Conservation (phyloP, 805 yeast genomes). For the Yarrowia sp. region DNA sequence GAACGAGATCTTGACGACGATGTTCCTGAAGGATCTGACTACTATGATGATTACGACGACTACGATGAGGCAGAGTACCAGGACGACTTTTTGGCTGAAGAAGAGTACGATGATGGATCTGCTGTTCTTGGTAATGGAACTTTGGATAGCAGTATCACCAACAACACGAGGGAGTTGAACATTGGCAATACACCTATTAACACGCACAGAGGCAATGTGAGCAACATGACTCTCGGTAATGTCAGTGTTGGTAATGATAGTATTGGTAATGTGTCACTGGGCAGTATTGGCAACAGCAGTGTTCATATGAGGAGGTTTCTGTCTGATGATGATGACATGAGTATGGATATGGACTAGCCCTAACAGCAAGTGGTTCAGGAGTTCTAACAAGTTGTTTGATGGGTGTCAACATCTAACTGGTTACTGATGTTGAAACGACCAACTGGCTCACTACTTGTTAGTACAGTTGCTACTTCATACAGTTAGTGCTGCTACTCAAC, state of each 20-base stretch:
- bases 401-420: too few species aligned
- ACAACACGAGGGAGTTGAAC: background rate
- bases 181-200: conserved; percentile 2
- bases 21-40: conserved; percentile 31
- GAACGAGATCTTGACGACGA: conserved; percentile 33
- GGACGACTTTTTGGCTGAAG: conserved; percentile 23
- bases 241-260: conserved; percentile 21
- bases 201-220: background rate
- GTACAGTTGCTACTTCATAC: too few species aligned
- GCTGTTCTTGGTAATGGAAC: background rate
- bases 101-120: conserved; percentile 12
- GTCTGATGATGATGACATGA: conserved; percentile 9
- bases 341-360: conserved; percentile 1
- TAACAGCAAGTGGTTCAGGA: too few species aligned
- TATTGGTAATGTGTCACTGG: conserved; percentile 15
- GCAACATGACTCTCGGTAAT: conserved; percentile 18
- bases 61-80: conserved; percentile 21
- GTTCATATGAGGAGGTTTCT: conserved; percentile 3
- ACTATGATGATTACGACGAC: conserved; percentile 12
- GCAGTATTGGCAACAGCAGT: conserved; percentile 16
- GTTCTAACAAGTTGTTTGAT: too few species aligned
- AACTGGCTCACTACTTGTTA: too few species aligned
- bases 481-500: too few species aligned
- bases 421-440: too few species aligned
- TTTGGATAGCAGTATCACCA: background rate